Base-by-base conservation (phyloP, 192 early-diverging fungal genomes). In the Coemansia sp. region DNA sequence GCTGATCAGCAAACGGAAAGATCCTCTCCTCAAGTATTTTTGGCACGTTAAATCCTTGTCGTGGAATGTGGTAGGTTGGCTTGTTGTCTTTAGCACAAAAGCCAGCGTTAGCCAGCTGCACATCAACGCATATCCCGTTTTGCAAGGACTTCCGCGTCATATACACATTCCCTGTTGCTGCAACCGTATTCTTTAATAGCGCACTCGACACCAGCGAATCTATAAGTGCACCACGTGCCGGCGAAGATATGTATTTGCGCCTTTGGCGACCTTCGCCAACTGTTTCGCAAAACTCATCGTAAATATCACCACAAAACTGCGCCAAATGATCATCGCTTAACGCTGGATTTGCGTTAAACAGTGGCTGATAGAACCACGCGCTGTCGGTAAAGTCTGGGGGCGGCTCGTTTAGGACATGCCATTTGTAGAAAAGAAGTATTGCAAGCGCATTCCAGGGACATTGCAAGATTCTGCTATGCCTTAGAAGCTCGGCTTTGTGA, bases 391-490 rank as follows among this genome's bases (percentile, higher is more conserved):
- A 81, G 52, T 81, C 49, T 1, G 78, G 78, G 22, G 63, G 62
- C 14, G 73, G 73, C 49, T 75, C 78, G 3, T 75, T 69, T 7
- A 64, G 56, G 4, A 81, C 60, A 57, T 75, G 73, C 73, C 72
- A 75, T 47, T 75, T 81, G 60, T 81, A 68, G 48, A 60, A 81
- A 6, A 75, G 27, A 47, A 75, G 56, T 50, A 72, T 66, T 0
- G 78, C 73, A 50, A 75, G 60, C 8, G 73, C 73, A 49, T 81
- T 81, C 78, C 78, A 81, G n/a, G 78, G 73, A 6, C 73, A 81
- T 22, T 60, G 78, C 9, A 75, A 7, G 1, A 70, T 55, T 9
- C 63, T 2, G 6, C 32, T 53, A 44, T 75, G 68, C 26, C 73
- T 67, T 34, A 75, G 67, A 12, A 81, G 18, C n/a, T 72, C 69